Base-by-base conservation (phyloP, 352 stramenopile species). In the Peronospora belbahrii region DNA sequence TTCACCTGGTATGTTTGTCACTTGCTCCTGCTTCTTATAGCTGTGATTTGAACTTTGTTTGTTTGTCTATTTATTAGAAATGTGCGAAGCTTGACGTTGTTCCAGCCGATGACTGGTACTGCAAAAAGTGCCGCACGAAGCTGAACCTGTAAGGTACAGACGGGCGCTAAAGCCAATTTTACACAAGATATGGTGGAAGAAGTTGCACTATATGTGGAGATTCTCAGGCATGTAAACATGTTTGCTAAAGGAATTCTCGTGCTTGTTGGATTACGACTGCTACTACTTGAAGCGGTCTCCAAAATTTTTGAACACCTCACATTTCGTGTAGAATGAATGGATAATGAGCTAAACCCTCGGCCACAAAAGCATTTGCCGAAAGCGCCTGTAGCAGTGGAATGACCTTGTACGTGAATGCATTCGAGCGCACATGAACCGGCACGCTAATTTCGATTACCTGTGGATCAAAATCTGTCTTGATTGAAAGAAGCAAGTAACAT, bases 341-440 rank as follows among this genome's bases (percentile, higher is more conserved):
- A n/a, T n/a, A n/a, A n/a, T n/a, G n/a, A n/a, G n/a, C n/a, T n/a
- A n/a, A n/a, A n/a, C n/a, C n/a, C n/a, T n/a, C n/a, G 17, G 98
- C 62, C 27, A 98, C 68, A 0, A 94, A 93, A 6, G 97, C 64
- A 38, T 85, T 74, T 1, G 81, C 67, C 67, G 0, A 98, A 64
- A 14, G 82, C 80, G 47, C 98, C 94, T 13, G 78, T 71, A 11
- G 90, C 94, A 1, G 95, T 96, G 9, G 93, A 97, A 56, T 98
- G 95, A 27, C 4, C 23, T 27, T 27, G 23, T 27, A 27, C 4
- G 7, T 27, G 23, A 27, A 27, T 4, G 23, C 4, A 27, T 27
- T 7, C 7, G 7, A 27, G 23, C 4, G 7, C 4, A 27, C 4
- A 27, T 27, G 4, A 27, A 7, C 23, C 23, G 7, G 7, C n/a